Conservation (phyloP, 176 grass and related monocot genomes). For the Oryza longistaminata region DNA sequence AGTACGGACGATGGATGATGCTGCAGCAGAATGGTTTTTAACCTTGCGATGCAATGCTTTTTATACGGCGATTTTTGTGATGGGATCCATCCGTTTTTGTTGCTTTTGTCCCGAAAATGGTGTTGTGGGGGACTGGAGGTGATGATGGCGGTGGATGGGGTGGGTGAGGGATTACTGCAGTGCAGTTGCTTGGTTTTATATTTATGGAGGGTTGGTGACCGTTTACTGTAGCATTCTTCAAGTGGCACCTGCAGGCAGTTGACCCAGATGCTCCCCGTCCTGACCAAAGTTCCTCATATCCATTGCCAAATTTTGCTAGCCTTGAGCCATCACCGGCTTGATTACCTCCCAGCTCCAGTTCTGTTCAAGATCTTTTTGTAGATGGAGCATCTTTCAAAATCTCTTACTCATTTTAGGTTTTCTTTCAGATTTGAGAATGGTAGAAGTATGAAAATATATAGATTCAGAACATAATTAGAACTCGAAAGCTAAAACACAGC, state of each 20-base stretch:
- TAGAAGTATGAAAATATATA: too few species aligned
- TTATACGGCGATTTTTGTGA: too few species aligned
- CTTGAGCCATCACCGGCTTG: not conserved
- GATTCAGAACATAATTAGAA: too few species aligned
- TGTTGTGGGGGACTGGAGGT: not conserved
- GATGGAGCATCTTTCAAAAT: too few species aligned
- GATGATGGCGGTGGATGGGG: not conserved
- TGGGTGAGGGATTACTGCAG: not conserved
- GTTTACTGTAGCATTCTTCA: not conserved
- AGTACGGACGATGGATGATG: not conserved
- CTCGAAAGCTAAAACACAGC: too few species aligned
- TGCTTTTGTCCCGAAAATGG: not conserved
- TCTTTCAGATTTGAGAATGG: too few species aligned
- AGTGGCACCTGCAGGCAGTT: conserved; percentile 2
- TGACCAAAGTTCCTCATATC: not conserved
- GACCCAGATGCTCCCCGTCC: not conserved
- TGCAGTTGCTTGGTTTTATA: not conserved
- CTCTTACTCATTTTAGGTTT: too few species aligned
- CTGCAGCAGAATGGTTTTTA: not conserved
- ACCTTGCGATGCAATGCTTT: not conserved
- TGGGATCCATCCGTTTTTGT: not conserved
- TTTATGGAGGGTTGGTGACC: conserved; percentile 5
- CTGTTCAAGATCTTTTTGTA: too few species aligned
- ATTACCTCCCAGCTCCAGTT: too few species aligned
- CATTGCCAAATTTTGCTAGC: not conserved